Conservation (phyloP, 2,329 filamentous ascomycete genomes). For the Rhynchosporium graminicola region DNA sequence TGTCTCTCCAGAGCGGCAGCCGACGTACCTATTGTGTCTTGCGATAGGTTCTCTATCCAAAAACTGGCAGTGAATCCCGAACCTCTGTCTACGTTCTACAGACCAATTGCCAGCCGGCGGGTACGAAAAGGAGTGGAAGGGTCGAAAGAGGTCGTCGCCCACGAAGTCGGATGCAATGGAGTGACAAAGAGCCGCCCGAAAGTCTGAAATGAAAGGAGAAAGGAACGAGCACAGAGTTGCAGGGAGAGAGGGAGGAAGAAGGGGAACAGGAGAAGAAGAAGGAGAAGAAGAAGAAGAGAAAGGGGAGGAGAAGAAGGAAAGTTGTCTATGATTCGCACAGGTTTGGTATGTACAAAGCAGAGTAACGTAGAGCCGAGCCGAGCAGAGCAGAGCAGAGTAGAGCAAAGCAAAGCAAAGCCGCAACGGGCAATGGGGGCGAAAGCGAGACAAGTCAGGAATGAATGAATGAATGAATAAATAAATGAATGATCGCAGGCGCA, state of each 20-base stretch:
- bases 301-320: not conserved
- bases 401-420: too few relatives aligned
- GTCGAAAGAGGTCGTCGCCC: conserved; percentile 25
- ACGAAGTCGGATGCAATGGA: conserved; percentile 19
- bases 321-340: too few relatives aligned
- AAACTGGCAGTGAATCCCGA: not conserved
- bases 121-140: conserved; percentile 32
- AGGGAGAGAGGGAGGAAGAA: conserved; percentile 4
- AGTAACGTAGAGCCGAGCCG: too few relatives aligned
- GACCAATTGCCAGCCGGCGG: conserved; percentile 20
- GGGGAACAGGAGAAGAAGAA: not conserved
- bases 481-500: too few relatives aligned
- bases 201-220: conserved; percentile 12
- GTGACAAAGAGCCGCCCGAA: conserved; percentile 18
- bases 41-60: conserved; percentile 26
- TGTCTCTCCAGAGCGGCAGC: conserved; percentile 32
- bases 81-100: conserved; percentile 26
- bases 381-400: too few relatives aligned
- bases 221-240: conserved; percentile 21
- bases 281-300: not conserved
- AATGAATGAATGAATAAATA: too few relatives aligned
- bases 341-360: too few relatives aligned
- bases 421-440: not conserved
- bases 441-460: conserved; percentile 16
- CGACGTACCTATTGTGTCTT: conserved; percentile 34